Base-by-base conservation (phyloP, 2,329 filamentous ascomycete species). In the Trichoderma guizhouense region DNA sequence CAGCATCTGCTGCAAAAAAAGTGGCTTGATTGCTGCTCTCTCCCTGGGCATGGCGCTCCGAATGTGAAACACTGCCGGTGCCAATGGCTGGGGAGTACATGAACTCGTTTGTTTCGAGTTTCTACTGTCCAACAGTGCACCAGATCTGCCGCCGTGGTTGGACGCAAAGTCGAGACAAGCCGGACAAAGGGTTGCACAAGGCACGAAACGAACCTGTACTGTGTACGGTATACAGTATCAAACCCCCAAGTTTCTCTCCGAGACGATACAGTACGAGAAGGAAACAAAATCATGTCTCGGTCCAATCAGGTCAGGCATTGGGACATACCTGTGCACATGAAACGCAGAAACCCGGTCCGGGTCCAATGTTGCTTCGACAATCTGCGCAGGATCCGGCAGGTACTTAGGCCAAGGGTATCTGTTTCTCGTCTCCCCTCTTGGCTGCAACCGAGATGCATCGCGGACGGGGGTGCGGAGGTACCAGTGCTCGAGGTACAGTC, bases 141-240 rank as follows among this genome's bases (percentile, higher is more conserved):
- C 47, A 66, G 64, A 67, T 67, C 64, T 53, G 51, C 12, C 64
- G 64, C 51, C 11, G 34, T 30, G 64, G 51, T 67, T 67, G 64
- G 64, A 57, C 43, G 64, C 30, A 28, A 32, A 24, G 34, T 24
- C n/a, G 24, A 58, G 51, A 30, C 32, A 58, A n/a, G 15, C 21
- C 11, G 26, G 24, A 26, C 53, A 60, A n/a, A 60, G 62, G 62
- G 62, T 64, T n/a, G 62, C 34, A 64, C 62, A 11, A 32, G 21
- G 47, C 47, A 53, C 47, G 47, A 24, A 53, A 53, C 47, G 47
- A 24, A 53, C 21, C 21, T 12, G 47, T 53, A 24, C 43, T 51
- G 43, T 51, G 47, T 53, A 53, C n/a, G 1, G 21, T 53, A 51
- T 51, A 51, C 43, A 43, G 39, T 43, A 43, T 43, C 39, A 12